These are phyloP conservation scores for Trichophyton mentagrophytes DNA, from an alignment of 2,329 filamentous ascomycete species.

Conservation along the genomic window DNA sequence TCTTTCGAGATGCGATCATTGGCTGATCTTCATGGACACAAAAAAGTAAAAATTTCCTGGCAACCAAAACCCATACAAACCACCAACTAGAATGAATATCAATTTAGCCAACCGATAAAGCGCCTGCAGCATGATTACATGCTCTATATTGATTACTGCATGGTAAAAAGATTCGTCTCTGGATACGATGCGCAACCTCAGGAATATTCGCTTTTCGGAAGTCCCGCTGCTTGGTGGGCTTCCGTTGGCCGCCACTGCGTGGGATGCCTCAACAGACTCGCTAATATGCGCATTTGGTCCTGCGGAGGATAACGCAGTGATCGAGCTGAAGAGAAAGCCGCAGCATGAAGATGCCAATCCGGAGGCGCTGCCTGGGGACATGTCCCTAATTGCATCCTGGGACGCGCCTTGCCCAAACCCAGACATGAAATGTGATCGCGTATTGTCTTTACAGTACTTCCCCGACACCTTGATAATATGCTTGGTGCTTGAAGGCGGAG, in stretches of 20 bases:
- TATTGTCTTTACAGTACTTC: slow-evolving; percentile 75
- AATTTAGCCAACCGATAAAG: neutral
- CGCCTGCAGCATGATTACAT: neutral
- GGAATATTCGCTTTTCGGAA: slow-evolving; percentile 58
- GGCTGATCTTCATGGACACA: neutral
- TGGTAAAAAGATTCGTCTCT: slow-evolving; percentile 18
- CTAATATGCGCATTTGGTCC: slow-evolving; percentile 78
- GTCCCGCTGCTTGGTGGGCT: slow-evolving; percentile 49
- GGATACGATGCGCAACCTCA: slow-evolving; percentile 70
- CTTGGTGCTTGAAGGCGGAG: slow-evolving; percentile 75
- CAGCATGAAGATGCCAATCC: slow-evolving; percentile 28
- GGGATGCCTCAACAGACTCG: slow-evolving; percentile 69
- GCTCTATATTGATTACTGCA: slow-evolving; percentile 5
- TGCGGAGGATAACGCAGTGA: slow-evolving; percentile 51
- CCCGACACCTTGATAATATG: slow-evolving; percentile 65
- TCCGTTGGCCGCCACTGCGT: slow-evolving; percentile 63
- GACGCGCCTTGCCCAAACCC: slow-evolving; percentile 71
- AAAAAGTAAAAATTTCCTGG: slow-evolving; percentile 4
- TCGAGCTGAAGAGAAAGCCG: slow-evolving; percentile 53
- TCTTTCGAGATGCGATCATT: slow-evolving; percentile 19
- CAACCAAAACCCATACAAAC: neutral
- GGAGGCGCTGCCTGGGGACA: slow-evolving; percentile 30
- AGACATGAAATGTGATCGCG: slow-evolving; percentile 58
- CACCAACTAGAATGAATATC: neutral
- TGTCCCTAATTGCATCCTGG: slow-evolving; percentile 62